Percentiles rank a stretch among this genome's conserved stretches.
Evolutionary conservation across 2,329 filamentous ascomycete species (phyloP).

Genomic region (Talaromyces sp.): DNA sequence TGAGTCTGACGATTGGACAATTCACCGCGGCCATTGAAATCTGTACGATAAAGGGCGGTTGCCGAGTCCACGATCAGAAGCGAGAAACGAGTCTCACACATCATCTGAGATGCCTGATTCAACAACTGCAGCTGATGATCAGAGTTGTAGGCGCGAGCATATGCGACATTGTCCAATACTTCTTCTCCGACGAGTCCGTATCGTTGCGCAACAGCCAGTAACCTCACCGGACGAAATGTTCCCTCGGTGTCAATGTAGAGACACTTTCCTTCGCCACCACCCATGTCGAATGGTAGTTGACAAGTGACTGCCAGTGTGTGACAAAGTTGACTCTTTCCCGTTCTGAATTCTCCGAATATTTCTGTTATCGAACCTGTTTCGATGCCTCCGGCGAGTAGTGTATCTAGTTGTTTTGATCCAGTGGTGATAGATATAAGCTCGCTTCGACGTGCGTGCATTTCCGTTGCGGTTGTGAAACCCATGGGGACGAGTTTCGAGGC

Average conservation of each 20-base stretch:
- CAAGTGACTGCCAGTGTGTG: constrained; percentile 98
- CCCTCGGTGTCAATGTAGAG: constrained; percentile 98
- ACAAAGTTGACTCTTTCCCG: constrained; percentile 97
- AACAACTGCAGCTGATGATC: constrained; percentile 95
- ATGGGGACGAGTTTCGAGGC: constrained; percentile 95
- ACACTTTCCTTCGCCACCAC: constrained; percentile 95
- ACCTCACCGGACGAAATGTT: constrained; percentile 87
- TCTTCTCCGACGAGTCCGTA: constrained; percentile 95
- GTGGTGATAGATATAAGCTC: constrained; percentile 98
- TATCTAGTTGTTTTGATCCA: constrained; percentile 95
- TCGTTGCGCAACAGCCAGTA: constrained; percentile 86
- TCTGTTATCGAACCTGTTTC: constrained; percentile 98
- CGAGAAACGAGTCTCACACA: constrained; percentile 98
- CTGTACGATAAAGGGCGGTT: constrained; percentile 90
- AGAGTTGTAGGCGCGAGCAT: constrained; percentile 96
- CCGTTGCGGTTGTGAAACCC: constrained; percentile 97
- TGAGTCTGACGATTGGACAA: constrained; percentile 78
- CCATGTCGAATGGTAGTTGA: constrained; percentile 97
- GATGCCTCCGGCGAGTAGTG: constrained; percentile 85
- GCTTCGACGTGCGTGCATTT: constrained; percentile 96
- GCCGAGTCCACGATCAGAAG: constrained; percentile 94
- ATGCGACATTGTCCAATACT: constrained; percentile 96
- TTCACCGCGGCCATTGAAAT: constrained; percentile 95
- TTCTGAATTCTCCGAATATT: constrained; percentile 96
- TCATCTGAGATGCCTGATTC: constrained; percentile 95